These are phyloP conservation scores for Hypericum perforatum DNA, from an alignment of 345 rosid genomes.

Conservation along the genomic window DNA sequence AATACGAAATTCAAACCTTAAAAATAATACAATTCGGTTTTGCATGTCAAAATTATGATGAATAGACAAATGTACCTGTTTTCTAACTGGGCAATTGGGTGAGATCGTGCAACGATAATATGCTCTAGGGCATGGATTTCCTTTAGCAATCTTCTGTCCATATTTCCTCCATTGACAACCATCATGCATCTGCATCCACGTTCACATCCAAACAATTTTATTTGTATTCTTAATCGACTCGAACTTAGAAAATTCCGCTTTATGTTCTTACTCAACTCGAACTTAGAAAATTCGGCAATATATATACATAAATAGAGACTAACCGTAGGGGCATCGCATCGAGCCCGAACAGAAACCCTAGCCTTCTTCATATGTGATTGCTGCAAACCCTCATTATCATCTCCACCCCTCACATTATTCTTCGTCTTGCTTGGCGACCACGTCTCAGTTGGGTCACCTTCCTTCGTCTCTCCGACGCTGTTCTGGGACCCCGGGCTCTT, in stretches of 20 bases:
- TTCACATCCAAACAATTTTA: too few species aligned
- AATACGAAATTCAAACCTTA: too few species aligned
- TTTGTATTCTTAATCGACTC: too few species aligned
- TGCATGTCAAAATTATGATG: too few species aligned
- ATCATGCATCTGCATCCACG: constrained; percentile 2
- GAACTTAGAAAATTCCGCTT: not conserved
- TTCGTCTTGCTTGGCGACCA: constrained; percentile 7
- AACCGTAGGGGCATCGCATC: constrained; percentile 82
- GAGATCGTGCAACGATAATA: constrained; percentile 7
- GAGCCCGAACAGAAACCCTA: constrained; percentile 83
- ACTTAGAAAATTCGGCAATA: too few species aligned
- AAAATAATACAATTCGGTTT: too few species aligned
- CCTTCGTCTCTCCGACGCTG: not conserved
- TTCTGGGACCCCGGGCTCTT: not conserved
- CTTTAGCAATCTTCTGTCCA: constrained; percentile 7
- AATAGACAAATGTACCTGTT: constrained; percentile 1
- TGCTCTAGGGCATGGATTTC: constrained; percentile 9
- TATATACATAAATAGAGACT: too few species aligned
- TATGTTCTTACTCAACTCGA: too few species aligned
- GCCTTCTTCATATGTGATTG: constrained; percentile 39
- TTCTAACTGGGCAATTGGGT: constrained; percentile 4
- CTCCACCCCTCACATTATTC: not conserved
- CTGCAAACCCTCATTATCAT: not conserved
- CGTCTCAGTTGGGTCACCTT: constrained; percentile 2
- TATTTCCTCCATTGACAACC: constrained; percentile 11